Evolutionary conservation across 23 red algal species (phyloP).

Genomic region (Gracilaria domingensis): DNA sequence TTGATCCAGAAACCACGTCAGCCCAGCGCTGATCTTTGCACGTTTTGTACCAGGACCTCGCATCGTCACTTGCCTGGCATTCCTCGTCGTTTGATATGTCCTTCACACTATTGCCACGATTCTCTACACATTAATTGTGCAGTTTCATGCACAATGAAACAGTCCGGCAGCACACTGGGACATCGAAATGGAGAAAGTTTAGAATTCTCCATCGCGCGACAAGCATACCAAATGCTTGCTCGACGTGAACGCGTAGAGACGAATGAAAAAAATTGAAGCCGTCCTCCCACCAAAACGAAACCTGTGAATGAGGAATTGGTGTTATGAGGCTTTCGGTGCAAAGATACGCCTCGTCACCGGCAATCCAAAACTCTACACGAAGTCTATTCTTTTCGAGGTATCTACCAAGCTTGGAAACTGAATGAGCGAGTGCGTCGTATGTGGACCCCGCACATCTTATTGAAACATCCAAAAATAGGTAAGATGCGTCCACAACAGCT

Average conservation of each 20-base stretch:
- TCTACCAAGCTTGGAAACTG: not conserved
- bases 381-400: slow-evolving; percentile 1
- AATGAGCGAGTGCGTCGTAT: slow-evolving; percentile 24
- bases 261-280: slow-evolving; percentile 35
- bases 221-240: slow-evolving; percentile 36
- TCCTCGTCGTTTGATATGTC: not conserved
- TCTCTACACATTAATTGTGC: slow-evolving; percentile 14
- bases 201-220: slow-evolving; percentile 21
- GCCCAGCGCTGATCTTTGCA: not conserved
- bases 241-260: not conserved
- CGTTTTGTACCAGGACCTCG: not conserved
- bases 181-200: not conserved
- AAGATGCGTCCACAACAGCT: slow-evolving; percentile 29
- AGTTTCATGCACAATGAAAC: slow-evolving; percentile 6
- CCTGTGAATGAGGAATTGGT: slow-evolving; percentile 18
- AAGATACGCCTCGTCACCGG: slow-evolving; percentile 11
- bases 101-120: not conserved
- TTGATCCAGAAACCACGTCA: too few relatives aligned
- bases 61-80: slow-evolving; percentile 1
- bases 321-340: slow-evolving; percentile 39
- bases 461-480: slow-evolving; percentile 27
- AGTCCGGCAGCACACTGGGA: not conserved
- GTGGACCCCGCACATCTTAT: slow-evolving; percentile 13
- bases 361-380: slow-evolving; percentile 39
- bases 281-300: slow-evolving; percentile 1